Evolutionary conservation across 108 stramenopile genomes (phyloP).

Genomic region (Cyclotella atomus): DNA sequence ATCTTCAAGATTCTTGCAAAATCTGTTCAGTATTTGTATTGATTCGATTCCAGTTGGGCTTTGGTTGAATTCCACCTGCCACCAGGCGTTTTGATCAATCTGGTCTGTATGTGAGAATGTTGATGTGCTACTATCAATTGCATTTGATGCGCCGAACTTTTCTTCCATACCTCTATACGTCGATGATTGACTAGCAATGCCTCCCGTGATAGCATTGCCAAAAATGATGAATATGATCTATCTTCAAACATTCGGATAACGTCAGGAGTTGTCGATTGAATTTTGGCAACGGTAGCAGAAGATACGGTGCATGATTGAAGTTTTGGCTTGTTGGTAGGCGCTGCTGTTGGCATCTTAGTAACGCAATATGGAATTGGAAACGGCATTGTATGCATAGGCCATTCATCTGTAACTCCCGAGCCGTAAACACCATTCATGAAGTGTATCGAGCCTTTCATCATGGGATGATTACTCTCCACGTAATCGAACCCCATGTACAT

Average conservation of each 20-base stretch:
- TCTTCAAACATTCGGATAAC: background rate
- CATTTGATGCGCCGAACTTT: background rate
- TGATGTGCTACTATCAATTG: background rate
- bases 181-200: background rate
- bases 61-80: background rate
- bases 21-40: background rate
- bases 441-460: background rate
- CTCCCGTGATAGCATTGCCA: background rate
- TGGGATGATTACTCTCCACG: background rate
- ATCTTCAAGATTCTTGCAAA: background rate
- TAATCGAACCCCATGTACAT: background rate
- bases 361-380: background rate
- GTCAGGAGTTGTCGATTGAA: background rate
- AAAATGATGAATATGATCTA: background rate
- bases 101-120: background rate
- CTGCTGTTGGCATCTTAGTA: background rate
- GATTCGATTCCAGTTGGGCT: background rate
- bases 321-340: background rate
- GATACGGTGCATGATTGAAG: background rate
- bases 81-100: background rate
- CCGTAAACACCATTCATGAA: background rate
- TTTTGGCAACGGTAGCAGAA: background rate
- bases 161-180: background rate
- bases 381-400: background rate
- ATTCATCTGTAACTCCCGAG: background rate